phyloP scores from a whole-genome alignment of 257 asterid species.

The Solanum piurae region DNA sequence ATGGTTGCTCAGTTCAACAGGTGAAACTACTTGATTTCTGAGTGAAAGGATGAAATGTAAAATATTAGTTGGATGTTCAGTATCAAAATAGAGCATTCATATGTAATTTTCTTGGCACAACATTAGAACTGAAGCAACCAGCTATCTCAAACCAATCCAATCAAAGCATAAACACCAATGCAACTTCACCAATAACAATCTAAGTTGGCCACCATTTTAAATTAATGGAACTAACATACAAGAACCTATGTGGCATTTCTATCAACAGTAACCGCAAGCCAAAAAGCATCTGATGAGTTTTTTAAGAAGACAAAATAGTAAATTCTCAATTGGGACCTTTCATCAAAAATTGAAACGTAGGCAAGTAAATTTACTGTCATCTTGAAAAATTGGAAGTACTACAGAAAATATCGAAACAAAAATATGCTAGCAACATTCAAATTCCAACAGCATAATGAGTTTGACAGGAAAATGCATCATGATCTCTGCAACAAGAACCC shows the following conservation, averaged over 20 bases:
- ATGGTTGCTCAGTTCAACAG: constrained; percentile 75
- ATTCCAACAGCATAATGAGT: not conserved
- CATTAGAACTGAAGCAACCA: not conserved
- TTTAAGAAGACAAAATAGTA: not conserved
- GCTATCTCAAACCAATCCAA: not conserved
- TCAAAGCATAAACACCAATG: not conserved
- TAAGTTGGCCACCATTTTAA: not conserved
- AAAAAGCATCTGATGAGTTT: not conserved
- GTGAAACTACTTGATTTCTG: constrained; percentile 66
- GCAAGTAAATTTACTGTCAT: not conserved
- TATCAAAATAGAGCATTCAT: not conserved
- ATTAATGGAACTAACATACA: not conserved
- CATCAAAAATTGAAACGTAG: not conserved
- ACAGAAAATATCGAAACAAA: not conserved
- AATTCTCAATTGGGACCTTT: not conserved
- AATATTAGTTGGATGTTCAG: not conserved
- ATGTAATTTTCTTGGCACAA: not conserved
- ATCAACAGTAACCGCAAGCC: not conserved
- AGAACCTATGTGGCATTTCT: not conserved
- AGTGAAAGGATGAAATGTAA: not conserved
- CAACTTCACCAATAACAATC: not conserved
- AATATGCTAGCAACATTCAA: not conserved
- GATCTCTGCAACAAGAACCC: not conserved
- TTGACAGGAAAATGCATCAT: not conserved
- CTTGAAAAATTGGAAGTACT: not conserved